Conservation (phyloP, 352 stramenopile species). For the Aphanomyces invadans region DNA sequence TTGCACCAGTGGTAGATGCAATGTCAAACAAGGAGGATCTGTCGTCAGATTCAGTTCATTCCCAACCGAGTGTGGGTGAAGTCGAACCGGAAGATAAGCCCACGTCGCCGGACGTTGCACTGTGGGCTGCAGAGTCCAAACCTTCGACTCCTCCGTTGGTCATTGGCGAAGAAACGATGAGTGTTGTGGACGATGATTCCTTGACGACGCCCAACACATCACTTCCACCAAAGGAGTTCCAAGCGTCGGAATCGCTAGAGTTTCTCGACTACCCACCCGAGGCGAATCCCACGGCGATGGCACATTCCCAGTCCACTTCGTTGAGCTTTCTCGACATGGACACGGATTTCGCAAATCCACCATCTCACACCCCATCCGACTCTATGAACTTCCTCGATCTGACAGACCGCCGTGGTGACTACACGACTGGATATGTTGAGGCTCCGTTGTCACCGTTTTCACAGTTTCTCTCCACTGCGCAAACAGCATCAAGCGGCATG, state of each 20-base stretch:
- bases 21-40: background rate
- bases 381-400: constrained; percentile 6
- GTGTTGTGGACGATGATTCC: constrained; percentile 1
- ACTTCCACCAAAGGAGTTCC: background rate
- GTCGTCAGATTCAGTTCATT: too few relatives aligned
- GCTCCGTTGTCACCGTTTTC: background rate
- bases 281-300: background rate
- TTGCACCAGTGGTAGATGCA: background rate
- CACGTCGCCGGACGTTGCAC: background rate
- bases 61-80: background rate
- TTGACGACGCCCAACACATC: background rate
- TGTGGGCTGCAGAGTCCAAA: background rate
- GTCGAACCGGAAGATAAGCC: background rate
- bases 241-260: background rate
- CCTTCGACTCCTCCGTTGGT: background rate
- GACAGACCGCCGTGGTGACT: too few relatives aligned
- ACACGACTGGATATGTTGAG: background rate
- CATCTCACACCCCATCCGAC: background rate
- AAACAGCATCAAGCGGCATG: background rate
- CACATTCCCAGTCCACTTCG: constrained; percentile 8
- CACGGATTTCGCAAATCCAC: background rate
- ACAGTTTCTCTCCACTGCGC: background rate
- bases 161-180: too few relatives aligned
- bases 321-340: background rate
- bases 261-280: background rate